phyloP scores from a whole-genome alignment of 2,329 filamentous ascomycete genomes.

The Hypoxylon sp. region DNA sequence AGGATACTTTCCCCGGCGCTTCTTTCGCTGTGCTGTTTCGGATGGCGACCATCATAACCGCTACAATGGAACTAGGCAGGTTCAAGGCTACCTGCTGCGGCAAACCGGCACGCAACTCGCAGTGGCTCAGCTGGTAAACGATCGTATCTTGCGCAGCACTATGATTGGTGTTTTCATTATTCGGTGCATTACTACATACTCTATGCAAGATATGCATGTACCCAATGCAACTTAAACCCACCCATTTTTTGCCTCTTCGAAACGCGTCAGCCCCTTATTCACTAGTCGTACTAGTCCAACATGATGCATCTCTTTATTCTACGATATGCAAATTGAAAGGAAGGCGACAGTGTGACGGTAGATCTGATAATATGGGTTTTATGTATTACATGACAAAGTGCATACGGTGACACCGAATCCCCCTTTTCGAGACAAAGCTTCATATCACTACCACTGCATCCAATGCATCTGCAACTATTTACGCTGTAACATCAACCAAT shows the following conservation, averaged over 20 bases:
- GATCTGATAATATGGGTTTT: too few species aligned
- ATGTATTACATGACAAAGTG: too few species aligned
- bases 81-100: constrained; percentile 16
- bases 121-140: constrained; percentile 25
- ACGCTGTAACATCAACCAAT: too few species aligned
- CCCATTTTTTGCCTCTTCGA: constrained; percentile 12
- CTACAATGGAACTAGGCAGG: neutral
- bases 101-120: constrained; percentile 32
- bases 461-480: too few species aligned
- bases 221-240: neutral
- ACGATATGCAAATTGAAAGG: too few species aligned
- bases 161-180: neutral
- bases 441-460: too few species aligned
- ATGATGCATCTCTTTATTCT: constrained; percentile 3
- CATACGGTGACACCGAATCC: constrained; percentile 8
- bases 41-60: constrained; percentile 10
- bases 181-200: neutral
- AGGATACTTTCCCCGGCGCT: constrained; percentile 28
- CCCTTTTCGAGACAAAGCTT: too few species aligned
- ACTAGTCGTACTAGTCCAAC: neutral
- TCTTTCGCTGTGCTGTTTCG: constrained; percentile 33
- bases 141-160: neutral
- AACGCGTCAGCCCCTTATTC: constrained; percentile 29
- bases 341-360: too few species aligned
- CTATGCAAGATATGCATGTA: neutral